phyloP scores from a whole-genome alignment of 495 filamentous ascomycete genomes.

The Collariella sp. region DNA sequence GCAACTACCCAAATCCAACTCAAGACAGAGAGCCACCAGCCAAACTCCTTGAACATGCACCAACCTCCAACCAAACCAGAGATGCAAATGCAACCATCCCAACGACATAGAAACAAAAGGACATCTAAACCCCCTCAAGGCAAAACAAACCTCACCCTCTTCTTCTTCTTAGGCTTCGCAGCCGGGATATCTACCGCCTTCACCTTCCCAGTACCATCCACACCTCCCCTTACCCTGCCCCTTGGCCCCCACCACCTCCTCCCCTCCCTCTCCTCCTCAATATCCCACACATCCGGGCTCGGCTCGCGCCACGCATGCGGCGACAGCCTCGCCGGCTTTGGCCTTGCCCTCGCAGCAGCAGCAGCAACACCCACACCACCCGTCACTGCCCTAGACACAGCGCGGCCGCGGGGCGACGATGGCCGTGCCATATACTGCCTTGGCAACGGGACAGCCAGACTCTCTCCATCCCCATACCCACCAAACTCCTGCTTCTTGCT shows the following conservation, averaged over 20 bases:
- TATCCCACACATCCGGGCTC: slow-evolving; percentile 44
- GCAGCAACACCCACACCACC: too few relatives aligned
- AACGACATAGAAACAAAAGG: too few relatives aligned
- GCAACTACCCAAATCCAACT: too few relatives aligned
- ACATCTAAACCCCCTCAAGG: slow-evolving; percentile 25
- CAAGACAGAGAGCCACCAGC: too few relatives aligned
- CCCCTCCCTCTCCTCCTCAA: slow-evolving; percentile 42
- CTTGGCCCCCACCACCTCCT: slow-evolving; percentile 26
- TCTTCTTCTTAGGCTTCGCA: slow-evolving; percentile 43
- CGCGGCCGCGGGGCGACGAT: slow-evolving; percentile 11
- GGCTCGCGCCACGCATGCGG: slow-evolving; percentile 43
- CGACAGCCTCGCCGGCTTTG: slow-evolving; percentile 11
- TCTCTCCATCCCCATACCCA: too few relatives aligned
- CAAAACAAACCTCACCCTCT: slow-evolving; percentile 43
- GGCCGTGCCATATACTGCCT: too few relatives aligned
- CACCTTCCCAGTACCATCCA: slow-evolving; percentile 18
- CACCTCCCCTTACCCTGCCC: slow-evolving; percentile 13
- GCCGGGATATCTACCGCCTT: slow-evolving; percentile 35
- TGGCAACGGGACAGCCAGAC: not conserved
- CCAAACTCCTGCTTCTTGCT: not conserved
- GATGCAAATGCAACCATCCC: too few relatives aligned
- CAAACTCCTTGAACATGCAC: too few relatives aligned
- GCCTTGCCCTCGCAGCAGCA: not conserved
- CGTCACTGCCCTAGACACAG: too few relatives aligned
- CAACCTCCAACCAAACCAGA: too few relatives aligned